phyloP scores from a whole-genome alignment of 768 basidiomycete genomes.

The Termitomyces sp. region DNA sequence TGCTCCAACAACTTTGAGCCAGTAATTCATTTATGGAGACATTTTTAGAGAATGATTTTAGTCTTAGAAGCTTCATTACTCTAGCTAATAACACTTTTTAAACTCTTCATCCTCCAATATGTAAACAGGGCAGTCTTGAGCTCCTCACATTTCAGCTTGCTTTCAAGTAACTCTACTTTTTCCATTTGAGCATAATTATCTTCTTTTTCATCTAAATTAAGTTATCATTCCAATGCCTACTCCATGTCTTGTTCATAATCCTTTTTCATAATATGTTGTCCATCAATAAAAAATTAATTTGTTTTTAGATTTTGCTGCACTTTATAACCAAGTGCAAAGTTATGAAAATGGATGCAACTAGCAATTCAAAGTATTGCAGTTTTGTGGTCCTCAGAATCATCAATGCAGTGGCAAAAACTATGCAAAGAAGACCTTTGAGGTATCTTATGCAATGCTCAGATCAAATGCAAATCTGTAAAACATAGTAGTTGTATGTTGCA shows the following conservation, averaged over 20 bases:
- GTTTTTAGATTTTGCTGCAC: neutral
- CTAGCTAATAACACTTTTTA: too few relatives aligned
- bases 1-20: too few relatives aligned
- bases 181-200: neutral
- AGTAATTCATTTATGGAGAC: too few relatives aligned
- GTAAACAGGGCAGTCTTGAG: neutral
- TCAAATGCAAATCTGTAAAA: conserved; percentile 20
- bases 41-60: neutral
- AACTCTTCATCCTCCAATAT: neutral
- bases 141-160: neutral
- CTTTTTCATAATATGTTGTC: neutral
- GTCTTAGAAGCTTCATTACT: neutral
- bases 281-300: neutral
- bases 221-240: neutral
- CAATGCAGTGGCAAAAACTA: conserved; percentile 20
- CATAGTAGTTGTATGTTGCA: conserved; percentile 17
- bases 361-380: conserved; percentile 25
- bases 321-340: conserved; percentile 9
- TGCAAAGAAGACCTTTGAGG: conserved; percentile 24
- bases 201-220: neutral
- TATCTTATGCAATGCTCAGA: conserved; percentile 28
- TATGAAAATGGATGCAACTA: conserved; percentile 26
- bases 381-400: conserved; percentile 9
- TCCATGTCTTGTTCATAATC: neutral
- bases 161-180: neutral